Percentiles rank a stretch among this genome's conserved stretches.
These are phyloP conservation scores for Ogataea corticis DNA, from an alignment of 805 yeast species.

Conservation along the genomic window DNA sequence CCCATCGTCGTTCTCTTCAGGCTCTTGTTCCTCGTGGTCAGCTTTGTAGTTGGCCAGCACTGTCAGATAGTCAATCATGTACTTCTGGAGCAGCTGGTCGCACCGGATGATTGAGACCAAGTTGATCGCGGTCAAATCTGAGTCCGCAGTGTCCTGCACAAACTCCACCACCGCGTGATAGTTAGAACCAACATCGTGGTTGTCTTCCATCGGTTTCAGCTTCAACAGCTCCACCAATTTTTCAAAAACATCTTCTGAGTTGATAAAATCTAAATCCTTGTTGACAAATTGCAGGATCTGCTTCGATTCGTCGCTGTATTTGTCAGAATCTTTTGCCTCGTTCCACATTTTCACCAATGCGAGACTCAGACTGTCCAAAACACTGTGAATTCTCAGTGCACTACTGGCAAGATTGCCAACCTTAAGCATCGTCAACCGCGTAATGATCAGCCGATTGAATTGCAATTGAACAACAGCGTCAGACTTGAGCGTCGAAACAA, in stretches of 20 bases:
- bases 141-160: slow-evolving; percentile 24
- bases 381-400: slow-evolving; percentile 12
- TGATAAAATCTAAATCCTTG: slow-evolving; percentile 26
- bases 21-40: slow-evolving; percentile 9
- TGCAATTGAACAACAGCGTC: slow-evolving; percentile 25
- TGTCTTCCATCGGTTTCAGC: slow-evolving; percentile 9
- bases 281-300: slow-evolving; percentile 21
- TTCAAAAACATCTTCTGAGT: slow-evolving; percentile 22
- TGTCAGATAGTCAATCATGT: slow-evolving; percentile 24
- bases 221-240: slow-evolving; percentile 24
- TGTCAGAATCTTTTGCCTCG: slow-evolving; percentile 10
- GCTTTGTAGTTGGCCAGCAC: slow-evolving; percentile 13
- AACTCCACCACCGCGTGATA: slow-evolving; percentile 28
- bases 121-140: slow-evolving; percentile 27
- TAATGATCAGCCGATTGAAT: slow-evolving; percentile 25
- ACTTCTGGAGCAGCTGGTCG: slow-evolving; percentile 20
- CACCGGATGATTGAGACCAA: slow-evolving; percentile 25
- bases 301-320: slow-evolving; percentile 14
- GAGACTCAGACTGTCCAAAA: slow-evolving; percentile 19
- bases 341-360: slow-evolving; percentile 19
- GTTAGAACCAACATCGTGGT: slow-evolving; percentile 7
- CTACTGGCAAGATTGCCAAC: slow-evolving; percentile 15
- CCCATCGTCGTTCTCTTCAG: no score
- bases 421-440: slow-evolving; percentile 20
- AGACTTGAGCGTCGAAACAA: slow-evolving; percentile 10